Conservation (phyloP, 441 rosid species). For the Brassica hybrid region DNA sequence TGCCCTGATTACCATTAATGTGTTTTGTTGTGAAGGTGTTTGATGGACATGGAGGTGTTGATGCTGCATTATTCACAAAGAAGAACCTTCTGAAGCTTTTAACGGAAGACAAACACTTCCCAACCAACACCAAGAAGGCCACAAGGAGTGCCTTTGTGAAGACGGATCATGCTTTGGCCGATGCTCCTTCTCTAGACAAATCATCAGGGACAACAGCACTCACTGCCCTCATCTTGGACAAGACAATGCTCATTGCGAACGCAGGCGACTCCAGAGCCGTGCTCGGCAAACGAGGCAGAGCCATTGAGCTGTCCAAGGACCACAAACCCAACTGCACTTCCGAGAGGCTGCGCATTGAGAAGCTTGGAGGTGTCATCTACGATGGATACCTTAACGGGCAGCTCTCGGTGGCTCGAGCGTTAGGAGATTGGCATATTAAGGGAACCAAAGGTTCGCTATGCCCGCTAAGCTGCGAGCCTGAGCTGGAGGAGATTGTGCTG, state of each 20-base stretch:
- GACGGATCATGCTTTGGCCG: constrained; percentile 86
- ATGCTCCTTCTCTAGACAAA: constrained; percentile 70
- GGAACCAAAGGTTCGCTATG: constrained; percentile 85
- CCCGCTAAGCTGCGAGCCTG: constrained; percentile 90
- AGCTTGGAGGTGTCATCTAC: constrained; percentile 86
- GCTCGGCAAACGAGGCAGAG: constrained; percentile 86
- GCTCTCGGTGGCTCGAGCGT: constrained; percentile 81
- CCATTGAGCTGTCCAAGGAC: constrained; percentile 84
- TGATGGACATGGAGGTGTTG: constrained; percentile 91
- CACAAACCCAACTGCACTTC: constrained; percentile 91
- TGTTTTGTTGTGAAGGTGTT: constrained; percentile 59
- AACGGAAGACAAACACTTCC: constrained; percentile 75
- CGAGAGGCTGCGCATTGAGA: constrained; percentile 83
- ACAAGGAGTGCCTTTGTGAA: constrained; percentile 73
- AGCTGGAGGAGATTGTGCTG: constrained; percentile 72
- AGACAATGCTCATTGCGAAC: constrained; percentile 89
- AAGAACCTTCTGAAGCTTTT: constrained; percentile 74
- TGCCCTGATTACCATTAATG: not conserved
- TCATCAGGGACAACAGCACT: constrained; percentile 91
- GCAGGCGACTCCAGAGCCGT: constrained; percentile 95
- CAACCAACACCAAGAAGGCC: constrained; percentile 63
- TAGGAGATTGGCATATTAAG: constrained; percentile 98
- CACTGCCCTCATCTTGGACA: constrained; percentile 78
- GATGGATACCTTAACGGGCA: constrained; percentile 96
- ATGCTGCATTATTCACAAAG: constrained; percentile 79